Percentiles rank a stretch among this genome's conserved stretches.
These are phyloP conservation scores for Lachnellula arida DNA, from an alignment of 2,329 filamentous ascomycete genomes.

Conservation along the genomic window DNA sequence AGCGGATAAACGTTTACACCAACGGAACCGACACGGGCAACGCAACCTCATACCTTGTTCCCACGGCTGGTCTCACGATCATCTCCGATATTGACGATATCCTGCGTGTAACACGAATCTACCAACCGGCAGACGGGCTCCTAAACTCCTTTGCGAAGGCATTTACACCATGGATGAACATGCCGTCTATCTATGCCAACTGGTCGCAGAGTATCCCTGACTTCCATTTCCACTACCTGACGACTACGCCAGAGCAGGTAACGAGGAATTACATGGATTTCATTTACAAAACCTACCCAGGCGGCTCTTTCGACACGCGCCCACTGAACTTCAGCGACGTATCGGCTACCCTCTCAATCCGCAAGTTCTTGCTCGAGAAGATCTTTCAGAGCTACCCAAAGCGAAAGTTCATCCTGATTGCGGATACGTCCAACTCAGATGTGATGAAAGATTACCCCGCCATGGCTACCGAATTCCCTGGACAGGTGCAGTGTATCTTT, in stretches of 20 bases:
- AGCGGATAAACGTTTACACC: conserved; percentile 64
- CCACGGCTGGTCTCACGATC: conserved; percentile 63
- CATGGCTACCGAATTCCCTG: conserved; percentile 61
- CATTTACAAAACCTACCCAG: conserved; percentile 73
- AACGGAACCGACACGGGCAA: conserved; percentile 64
- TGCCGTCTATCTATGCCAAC: conserved; percentile 74
- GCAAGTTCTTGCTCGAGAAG: conserved; percentile 63
- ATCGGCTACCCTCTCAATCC: conserved; percentile 65
- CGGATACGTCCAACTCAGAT: conserved; percentile 72
- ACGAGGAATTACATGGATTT: conserved; percentile 76
- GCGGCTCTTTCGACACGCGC: conserved; percentile 65
- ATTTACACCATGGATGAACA: conserved; percentile 71
- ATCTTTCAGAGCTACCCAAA: conserved; percentile 71
- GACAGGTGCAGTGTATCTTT: conserved; percentile 73
- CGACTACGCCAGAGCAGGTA: conserved; percentile 73
- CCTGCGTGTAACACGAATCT: conserved; percentile 76
- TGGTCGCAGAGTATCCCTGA: conserved; percentile 64
- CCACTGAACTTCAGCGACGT: conserved; percentile 78
- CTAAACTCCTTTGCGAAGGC: conserved; percentile 71
- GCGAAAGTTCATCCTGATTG: conserved; percentile 70
- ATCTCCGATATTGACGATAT: conserved; percentile 79
- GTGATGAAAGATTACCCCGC: conserved; percentile 63
- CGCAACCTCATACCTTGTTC: conserved; percentile 71
- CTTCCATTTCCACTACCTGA: conserved; percentile 77
- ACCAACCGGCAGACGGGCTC: conserved; percentile 67